These are phyloP conservation scores for Pseudohyphozyma bogoriensis DNA, from an alignment of 768 basidiomycete species.

Conservation along the genomic window DNA sequence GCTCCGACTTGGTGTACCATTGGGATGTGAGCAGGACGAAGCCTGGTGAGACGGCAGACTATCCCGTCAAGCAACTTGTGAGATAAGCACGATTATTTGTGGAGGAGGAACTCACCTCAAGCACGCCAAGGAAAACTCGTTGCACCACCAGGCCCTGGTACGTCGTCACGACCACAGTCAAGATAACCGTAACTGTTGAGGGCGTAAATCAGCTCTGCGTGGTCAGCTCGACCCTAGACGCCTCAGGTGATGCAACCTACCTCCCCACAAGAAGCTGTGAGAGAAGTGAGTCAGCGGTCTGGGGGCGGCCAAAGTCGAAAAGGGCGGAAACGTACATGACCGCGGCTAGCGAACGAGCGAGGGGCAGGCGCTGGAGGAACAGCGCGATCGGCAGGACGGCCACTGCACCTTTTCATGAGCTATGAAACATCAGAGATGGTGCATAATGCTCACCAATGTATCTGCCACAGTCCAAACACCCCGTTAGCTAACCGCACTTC, in stretches of 20 bases:
- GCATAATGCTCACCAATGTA: not conserved
- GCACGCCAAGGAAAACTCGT: slow-evolving; percentile 23
- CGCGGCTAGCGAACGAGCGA: slow-evolving; percentile 10
- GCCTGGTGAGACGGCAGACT: slow-evolving; percentile 33
- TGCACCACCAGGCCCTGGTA: slow-evolving; percentile 26
- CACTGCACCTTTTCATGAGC: not conserved
- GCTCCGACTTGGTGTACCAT: slow-evolving; percentile 36
- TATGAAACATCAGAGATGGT: too few species aligned
- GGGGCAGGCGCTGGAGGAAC: slow-evolving; percentile 11
- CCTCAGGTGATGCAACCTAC: not conserved
- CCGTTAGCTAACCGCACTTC: not conserved
- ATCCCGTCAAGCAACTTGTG: not conserved
- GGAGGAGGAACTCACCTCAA: slow-evolving; percentile 6
- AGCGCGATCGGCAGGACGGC: slow-evolving; percentile 20
- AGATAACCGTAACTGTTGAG: slow-evolving; percentile 6
- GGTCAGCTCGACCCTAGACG: not conserved
- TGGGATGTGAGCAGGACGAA: slow-evolving; percentile 39
- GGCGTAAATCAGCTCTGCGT: slow-evolving; percentile 16
- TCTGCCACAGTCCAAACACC: not conserved
- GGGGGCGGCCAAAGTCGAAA: not conserved
- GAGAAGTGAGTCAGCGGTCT: too few species aligned
- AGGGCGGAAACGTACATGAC: slow-evolving; percentile 13
- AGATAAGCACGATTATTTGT: not conserved
- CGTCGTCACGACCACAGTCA: slow-evolving; percentile 15
- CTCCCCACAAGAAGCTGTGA: not conserved